Base-by-base conservation (phyloP, 352 stramenopile genomes). In the Pythium coloratum region DNA sequence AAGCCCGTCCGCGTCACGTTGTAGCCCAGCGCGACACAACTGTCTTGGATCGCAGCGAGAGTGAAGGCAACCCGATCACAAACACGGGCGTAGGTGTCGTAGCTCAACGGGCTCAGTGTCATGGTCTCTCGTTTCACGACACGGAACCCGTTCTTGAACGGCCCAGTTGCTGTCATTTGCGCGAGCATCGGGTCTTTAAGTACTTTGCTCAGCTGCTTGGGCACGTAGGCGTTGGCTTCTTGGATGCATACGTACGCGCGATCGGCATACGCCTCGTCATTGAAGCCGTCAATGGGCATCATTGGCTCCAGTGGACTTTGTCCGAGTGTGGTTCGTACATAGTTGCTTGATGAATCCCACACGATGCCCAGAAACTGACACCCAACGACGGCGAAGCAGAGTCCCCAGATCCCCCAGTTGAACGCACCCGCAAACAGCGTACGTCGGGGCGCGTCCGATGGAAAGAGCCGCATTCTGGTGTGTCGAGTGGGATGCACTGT, bases 181-280 rank as follows among this genome's bases (percentile, higher is more conserved):
- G 66, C 20, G 32, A 68, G 40, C 47, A 50, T 65, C 1, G 54
- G 6, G 34, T 67, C 32, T 0, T 54, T 0, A 2, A 76, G 49
- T 4, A 63, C 70, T 54, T 62, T 34, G 8, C 38, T 56, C 2
- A 73, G 65, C 9, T 81, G 65, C 7, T 76, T 59, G 0, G 76
- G 69, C 18, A 68, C 56, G 57, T 72, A 85, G 0, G 46, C 20
- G 3, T 47, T 46, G 0, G 64, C 71, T 0, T 70, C 49, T 5
- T 51, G 30, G 0, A 67, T 51, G 33, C 77, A 85, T 6, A 73
- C 64, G 18, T 81, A 57, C 6, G 66, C 55, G 2, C 77, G 77
- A 56, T 82, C 77, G 9, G 75, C 40, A 40, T 76, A 84, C 4
- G 71, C 76, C 7, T 73, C 59, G 38, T 86, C 78, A 56, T 78